Evolutionary conservation across 1,284 basidiomycete species (phyloP).

Genomic region (Phellopilus nigrolimitatus): DNA sequence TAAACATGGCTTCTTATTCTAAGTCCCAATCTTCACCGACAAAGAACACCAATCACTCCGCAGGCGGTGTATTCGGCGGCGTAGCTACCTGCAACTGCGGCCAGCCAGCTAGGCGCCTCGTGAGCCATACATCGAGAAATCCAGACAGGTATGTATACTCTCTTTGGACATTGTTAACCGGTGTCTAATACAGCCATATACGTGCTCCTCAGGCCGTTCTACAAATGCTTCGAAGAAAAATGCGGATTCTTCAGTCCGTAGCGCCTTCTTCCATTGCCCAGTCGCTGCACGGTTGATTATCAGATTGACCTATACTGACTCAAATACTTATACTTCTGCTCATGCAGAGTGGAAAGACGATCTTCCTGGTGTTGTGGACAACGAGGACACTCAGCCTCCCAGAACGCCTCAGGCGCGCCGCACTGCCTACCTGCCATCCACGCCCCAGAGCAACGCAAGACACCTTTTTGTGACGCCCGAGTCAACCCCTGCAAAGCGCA

Average conservation of each 20-base stretch:
- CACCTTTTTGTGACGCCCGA: neutral
- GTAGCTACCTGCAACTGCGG: neutral
- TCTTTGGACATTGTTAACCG: neutral
- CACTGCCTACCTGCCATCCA: neutral
- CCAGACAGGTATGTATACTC: neutral
- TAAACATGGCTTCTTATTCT: neutral
- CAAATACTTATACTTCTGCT: neutral
- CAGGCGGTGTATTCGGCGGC: neutral
- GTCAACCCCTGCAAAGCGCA: neutral
- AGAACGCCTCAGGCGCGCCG: neutral
- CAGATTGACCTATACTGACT: neutral
- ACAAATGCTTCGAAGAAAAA: neutral
- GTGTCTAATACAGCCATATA: neutral
- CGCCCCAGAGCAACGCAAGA: neutral
- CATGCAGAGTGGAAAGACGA: conserved; percentile 18
- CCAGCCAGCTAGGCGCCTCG: neutral
- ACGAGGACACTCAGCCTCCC: neutral
- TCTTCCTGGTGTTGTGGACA: neutral
- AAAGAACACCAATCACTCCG: neutral
- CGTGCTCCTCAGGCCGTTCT: conserved; percentile 11
- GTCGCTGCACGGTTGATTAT: no score
- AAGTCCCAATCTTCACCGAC: neutral
- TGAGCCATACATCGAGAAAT: conserved; percentile 1
- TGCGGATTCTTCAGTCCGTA: conserved; percentile 16
- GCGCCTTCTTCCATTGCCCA: neutral